Conservation (phyloP, 2,329 filamentous ascomycete species). For the Pseudogymnoascus sp. region DNA sequence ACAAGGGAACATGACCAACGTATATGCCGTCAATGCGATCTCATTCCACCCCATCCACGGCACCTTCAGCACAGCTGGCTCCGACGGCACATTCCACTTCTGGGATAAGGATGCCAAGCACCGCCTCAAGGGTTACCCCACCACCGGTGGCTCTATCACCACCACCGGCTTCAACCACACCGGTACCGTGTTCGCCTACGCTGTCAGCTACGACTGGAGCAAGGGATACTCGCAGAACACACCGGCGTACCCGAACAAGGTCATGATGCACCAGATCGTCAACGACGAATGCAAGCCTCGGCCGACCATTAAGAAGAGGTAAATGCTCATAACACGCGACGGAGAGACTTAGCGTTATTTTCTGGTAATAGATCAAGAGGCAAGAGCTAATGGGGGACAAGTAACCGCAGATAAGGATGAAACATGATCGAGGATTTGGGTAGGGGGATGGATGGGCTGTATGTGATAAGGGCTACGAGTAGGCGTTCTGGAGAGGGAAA, state of each 20-base stretch:
- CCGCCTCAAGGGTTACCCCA: slow-evolving; percentile 78
- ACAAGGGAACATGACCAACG: slow-evolving; percentile 68
- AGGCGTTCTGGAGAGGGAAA: slow-evolving; percentile 11
- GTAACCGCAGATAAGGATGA: slow-evolving; percentile 11
- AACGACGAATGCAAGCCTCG: slow-evolving; percentile 54
- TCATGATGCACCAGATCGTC: slow-evolving; percentile 72
- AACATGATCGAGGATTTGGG: slow-evolving; percentile 2
- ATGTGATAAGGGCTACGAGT: background rate
- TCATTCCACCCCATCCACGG: slow-evolving; percentile 94
- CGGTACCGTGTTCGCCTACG: slow-evolving; percentile 78
- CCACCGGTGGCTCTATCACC: slow-evolving; percentile 77
- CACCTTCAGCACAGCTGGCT: slow-evolving; percentile 95
- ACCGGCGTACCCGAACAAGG: slow-evolving; percentile 64
- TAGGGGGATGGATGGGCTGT: background rate
- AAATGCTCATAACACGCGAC: slow-evolving; percentile 14
- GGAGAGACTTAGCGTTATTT: slow-evolving; percentile 1
- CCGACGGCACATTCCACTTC: slow-evolving; percentile 93
- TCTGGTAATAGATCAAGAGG: slow-evolving; percentile 1
- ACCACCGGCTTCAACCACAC: slow-evolving; percentile 84
- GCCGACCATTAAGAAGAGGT: slow-evolving; percentile 31
- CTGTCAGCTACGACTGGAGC: slow-evolving; percentile 95
- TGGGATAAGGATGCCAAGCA: slow-evolving; percentile 93
- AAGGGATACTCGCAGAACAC: slow-evolving; percentile 88
- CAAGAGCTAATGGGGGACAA: slow-evolving; percentile 10
- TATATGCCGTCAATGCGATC: slow-evolving; percentile 93